These are phyloP conservation scores for Eustoma russellianum DNA, from an alignment of 257 asterid genomes.

Conservation along the genomic window DNA sequence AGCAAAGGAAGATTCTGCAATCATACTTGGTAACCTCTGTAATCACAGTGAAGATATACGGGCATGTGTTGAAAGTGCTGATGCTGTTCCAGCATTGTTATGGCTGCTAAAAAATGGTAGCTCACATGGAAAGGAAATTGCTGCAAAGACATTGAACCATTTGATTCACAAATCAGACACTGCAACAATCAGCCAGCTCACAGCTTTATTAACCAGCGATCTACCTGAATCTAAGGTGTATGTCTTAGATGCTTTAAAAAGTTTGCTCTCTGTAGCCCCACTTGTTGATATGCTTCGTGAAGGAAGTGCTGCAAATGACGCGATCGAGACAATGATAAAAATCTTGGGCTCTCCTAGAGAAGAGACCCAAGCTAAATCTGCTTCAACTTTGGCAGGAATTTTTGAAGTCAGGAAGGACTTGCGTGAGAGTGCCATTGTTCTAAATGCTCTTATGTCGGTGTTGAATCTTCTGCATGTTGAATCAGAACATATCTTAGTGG, in stretches of 20 bases:
- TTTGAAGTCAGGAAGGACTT: conserved; percentile 82
- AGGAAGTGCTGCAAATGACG: conserved; percentile 98
- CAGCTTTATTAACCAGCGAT: conserved; percentile 84
- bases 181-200: conserved; percentile 96
- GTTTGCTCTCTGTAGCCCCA: conserved; percentile 86
- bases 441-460: conserved; percentile 54
- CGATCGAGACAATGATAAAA: conserved; percentile 87
- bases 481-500: conserved; percentile 58
- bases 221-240: conserved; percentile 92
- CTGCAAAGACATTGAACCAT: conserved; percentile 93
- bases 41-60: conserved; percentile 99
- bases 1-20: conserved; percentile 98
- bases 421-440: conserved; percentile 73
- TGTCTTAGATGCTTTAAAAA: conserved; percentile 83
- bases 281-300: conserved; percentile 73
- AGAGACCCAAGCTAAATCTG: conserved; percentile 91
- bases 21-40: conserved; percentile 94
- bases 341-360: conserved; percentile 67
- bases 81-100: conserved; percentile 94
- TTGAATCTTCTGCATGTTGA: conserved; percentile 62
- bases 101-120: conserved; percentile 98
- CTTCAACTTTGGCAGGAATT: conserved; percentile 81
- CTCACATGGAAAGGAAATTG: conserved; percentile 90
- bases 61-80: conserved; percentile 99
- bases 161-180: conserved; percentile 98